Percentiles rank a stretch among this genome's conserved stretches.
phyloP scores from a whole-genome alignment of 164 flowering plant genomes.

The Berberis vulgaris region DNA sequence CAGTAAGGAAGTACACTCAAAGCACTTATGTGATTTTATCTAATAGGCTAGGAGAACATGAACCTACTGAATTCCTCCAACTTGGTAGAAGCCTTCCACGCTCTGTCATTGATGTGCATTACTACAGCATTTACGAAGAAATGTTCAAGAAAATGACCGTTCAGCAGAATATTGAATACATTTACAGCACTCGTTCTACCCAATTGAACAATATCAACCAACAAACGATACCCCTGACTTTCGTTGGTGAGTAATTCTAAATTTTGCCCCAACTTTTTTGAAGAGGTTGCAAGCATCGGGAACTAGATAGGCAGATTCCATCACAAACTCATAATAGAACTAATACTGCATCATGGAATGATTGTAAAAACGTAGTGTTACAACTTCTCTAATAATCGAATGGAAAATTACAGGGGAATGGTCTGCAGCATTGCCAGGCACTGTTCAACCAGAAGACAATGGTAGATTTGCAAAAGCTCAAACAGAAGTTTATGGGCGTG shows the following conservation, averaged over 20 bases:
- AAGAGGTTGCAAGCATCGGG: background rate
- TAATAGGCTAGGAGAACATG: background rate
- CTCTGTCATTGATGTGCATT: too few species aligned
- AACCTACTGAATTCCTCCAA: background rate
- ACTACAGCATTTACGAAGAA: background rate
- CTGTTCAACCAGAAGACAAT: background rate
- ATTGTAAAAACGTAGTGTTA: background rate
- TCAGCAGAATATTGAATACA: background rate
- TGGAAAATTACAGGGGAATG: background rate
- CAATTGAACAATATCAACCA: background rate
- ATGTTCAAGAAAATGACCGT: background rate
- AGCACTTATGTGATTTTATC: background rate
- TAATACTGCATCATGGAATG: too few species aligned
- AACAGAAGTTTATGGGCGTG: background rate
- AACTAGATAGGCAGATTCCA: background rate
- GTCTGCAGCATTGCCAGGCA: background rate
- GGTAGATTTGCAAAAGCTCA: background rate
- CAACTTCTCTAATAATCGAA: background rate
- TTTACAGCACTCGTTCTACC: background rate
- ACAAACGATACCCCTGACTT: background rate
- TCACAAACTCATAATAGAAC: background rate
- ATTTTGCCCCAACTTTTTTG: background rate
- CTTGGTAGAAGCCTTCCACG: too few species aligned
- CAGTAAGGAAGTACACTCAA: background rate
- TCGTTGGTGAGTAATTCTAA: too few species aligned